Conservation (phyloP, 345 rosid genomes). For the Clausena lansium region DNA sequence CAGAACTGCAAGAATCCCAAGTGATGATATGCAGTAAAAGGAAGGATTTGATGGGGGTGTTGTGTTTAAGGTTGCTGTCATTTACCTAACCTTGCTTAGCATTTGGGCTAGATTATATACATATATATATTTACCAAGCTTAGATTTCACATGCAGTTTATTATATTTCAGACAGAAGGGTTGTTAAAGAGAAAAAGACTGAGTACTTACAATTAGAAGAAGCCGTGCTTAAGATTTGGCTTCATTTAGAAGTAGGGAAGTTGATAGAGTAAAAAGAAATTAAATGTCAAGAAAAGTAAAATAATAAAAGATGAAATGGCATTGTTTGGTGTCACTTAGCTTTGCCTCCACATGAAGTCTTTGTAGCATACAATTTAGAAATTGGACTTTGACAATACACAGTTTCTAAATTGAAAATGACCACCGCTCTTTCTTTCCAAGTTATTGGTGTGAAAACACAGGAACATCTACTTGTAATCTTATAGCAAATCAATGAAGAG, state of each 20-base stretch:
- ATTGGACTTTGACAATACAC: constrained; percentile 29
- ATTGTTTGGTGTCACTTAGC: constrained; percentile 66
- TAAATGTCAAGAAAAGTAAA: background rate
- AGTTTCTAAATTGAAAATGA: constrained; percentile 39
- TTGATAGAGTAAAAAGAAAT: constrained; percentile 20
- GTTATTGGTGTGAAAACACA: constrained; percentile 13
- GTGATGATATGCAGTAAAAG: constrained; percentile 23
- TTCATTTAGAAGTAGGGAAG: constrained; percentile 56
- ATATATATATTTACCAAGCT: background rate
- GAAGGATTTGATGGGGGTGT: constrained; percentile 30
- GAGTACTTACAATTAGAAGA: constrained; percentile 31
- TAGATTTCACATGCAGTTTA: constrained; percentile 4
- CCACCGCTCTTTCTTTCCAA: constrained; percentile 1
- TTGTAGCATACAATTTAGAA: constrained; percentile 4
- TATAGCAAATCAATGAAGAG: background rate
- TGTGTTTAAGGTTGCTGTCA: constrained; percentile 50
- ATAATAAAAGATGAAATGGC: constrained; percentile 17
- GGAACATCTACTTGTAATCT: background rate
- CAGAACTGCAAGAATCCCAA: constrained; percentile 13
- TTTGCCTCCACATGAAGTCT: constrained; percentile 74
- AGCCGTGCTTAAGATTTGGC: constrained; percentile 31
- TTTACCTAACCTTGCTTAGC: constrained; percentile 96
- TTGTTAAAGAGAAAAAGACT: constrained; percentile 51
- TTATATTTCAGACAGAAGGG: constrained; percentile 27
- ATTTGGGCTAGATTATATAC: constrained; percentile 48